A percentile compares a stretch with the other conserved stretches of the same genome.
phyloP scores from a whole-genome alignment of 2,329 filamentous ascomycete genomes.

The Nothomitra cinnamomea region DNA sequence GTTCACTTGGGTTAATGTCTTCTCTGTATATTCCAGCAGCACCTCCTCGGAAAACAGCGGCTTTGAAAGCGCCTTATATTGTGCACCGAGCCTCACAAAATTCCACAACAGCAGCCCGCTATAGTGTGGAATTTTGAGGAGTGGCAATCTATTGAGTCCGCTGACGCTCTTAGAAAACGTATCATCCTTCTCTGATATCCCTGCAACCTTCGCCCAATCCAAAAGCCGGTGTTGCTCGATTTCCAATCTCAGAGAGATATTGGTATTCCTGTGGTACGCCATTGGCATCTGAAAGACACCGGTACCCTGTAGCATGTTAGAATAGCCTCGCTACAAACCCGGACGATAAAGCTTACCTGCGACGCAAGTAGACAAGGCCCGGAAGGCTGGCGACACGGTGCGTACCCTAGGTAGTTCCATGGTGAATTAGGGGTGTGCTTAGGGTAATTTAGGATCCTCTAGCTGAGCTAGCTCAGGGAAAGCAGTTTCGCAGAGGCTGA shows the following conservation, averaged over 20 bases:
- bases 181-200: conserved; percentile 19
- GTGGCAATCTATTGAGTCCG: conserved; percentile 15
- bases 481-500: no score
- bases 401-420: neutral
- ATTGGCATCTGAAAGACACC: conserved; percentile 22
- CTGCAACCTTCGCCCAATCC: conserved; percentile 21
- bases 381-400: conserved; percentile 3
- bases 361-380: conserved; percentile 7
- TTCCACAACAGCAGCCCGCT: conserved; percentile 12
- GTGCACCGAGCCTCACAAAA: conserved; percentile 19
- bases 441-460: no score
- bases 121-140: conserved; percentile 18
- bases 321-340: neutral
- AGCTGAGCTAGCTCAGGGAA: no score
- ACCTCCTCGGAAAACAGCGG: conserved; percentile 17
- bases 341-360: neutral
- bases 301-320: conserved; percentile 16
- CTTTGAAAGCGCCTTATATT: conserved; percentile 16
- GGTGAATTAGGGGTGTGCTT: no score
- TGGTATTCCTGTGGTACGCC: conserved; percentile 18
- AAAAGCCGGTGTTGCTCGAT: conserved; percentile 22
- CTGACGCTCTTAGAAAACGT: conserved; percentile 18
- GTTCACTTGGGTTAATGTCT: neutral
- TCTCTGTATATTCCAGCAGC: conserved; percentile 10
- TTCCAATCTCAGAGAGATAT: conserved; percentile 20